Percentiles rank a stretch among this genome's conserved stretches.
Evolutionary conservation across 306 rosid genomes (phyloP).

Genomic region (Chamaecrista fasciculata): DNA sequence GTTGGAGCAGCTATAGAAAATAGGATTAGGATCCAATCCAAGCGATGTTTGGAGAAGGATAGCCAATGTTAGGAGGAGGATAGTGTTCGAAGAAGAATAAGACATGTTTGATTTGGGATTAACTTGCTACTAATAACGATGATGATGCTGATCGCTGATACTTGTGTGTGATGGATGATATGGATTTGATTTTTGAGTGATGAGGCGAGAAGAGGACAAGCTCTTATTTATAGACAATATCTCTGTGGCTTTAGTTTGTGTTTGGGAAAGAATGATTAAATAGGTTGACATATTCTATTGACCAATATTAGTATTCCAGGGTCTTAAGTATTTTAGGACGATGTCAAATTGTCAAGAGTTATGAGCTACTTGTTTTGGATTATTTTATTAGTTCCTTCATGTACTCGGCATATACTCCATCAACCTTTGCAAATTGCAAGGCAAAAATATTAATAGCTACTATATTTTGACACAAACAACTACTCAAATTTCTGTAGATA

Average conservation of each 20-base stretch:
- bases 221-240: neutral
- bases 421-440: too few relatives aligned
- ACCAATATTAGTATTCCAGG: too few relatives aligned
- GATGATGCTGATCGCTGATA: neutral
- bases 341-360: neutral
- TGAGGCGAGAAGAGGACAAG: too few relatives aligned
- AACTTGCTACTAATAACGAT: too few relatives aligned
- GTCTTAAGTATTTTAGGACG: neutral
- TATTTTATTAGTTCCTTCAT: too few relatives aligned
- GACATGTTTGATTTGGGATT: neutral
- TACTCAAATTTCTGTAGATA: too few relatives aligned
- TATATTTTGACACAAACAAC: too few relatives aligned
- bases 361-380: neutral
- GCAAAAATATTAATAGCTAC: too few relatives aligned
- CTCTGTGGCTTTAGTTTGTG: neutral
- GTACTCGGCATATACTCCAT: neutral
- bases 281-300: neutral
- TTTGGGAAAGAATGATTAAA: neutral
- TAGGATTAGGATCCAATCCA: slow-evolving; percentile 45
- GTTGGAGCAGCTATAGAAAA: slow-evolving; percentile 51
- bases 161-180: neutral
- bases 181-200: neutral
- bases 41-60: slow-evolving; percentile 36
- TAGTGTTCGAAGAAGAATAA: neutral
- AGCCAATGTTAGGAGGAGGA: neutral